phyloP scores from a whole-genome alignment of 805 yeast species.

The Metschnikowia reukaufii region DNA sequence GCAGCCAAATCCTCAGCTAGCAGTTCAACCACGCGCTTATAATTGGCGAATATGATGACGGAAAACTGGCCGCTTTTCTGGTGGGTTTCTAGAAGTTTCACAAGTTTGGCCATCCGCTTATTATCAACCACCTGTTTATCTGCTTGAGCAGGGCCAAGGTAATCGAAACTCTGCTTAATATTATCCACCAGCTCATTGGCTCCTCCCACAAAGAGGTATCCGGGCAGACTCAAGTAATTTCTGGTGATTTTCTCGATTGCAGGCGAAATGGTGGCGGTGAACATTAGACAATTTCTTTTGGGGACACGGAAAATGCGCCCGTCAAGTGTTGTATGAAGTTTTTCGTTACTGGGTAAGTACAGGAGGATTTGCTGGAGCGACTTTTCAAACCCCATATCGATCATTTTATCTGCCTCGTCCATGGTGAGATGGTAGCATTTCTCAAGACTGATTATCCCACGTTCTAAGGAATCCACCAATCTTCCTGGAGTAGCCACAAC shows the following conservation, averaged over 20 bases:
- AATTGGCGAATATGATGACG: slow-evolving; percentile 80
- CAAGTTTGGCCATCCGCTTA: slow-evolving; percentile 44
- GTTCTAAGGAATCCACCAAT: slow-evolving; percentile 73
- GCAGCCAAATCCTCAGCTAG: slow-evolving; percentile 50
- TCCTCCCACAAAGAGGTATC: slow-evolving; percentile 64
- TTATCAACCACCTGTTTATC: slow-evolving; percentile 30
- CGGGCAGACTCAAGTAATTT: slow-evolving; percentile 63
- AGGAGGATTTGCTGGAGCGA: slow-evolving; percentile 64
- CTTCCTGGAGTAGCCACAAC: slow-evolving; percentile 96
- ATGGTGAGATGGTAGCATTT: slow-evolving; percentile 69
- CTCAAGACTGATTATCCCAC: slow-evolving; percentile 58
- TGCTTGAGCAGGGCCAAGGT: slow-evolving; percentile 30
- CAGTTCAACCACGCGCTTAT: slow-evolving; percentile 68
- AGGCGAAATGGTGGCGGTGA: slow-evolving; percentile 89
- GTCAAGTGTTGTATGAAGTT: slow-evolving; percentile 27
- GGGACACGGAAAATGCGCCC: slow-evolving; percentile 36
- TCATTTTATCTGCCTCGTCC: slow-evolving; percentile 97
- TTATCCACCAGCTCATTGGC: slow-evolving; percentile 64
- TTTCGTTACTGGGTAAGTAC: slow-evolving; percentile 46
- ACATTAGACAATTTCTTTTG: slow-evolving; percentile 76
- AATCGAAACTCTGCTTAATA: slow-evolving; percentile 65
- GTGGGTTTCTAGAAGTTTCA: slow-evolving; percentile 41
- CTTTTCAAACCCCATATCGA: slow-evolving; percentile 89
- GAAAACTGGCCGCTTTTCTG: slow-evolving; percentile 35
- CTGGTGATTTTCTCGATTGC: slow-evolving; percentile 65